Conservation (phyloP, 345 rosid species). For the Limnanthes douglasii region DNA sequence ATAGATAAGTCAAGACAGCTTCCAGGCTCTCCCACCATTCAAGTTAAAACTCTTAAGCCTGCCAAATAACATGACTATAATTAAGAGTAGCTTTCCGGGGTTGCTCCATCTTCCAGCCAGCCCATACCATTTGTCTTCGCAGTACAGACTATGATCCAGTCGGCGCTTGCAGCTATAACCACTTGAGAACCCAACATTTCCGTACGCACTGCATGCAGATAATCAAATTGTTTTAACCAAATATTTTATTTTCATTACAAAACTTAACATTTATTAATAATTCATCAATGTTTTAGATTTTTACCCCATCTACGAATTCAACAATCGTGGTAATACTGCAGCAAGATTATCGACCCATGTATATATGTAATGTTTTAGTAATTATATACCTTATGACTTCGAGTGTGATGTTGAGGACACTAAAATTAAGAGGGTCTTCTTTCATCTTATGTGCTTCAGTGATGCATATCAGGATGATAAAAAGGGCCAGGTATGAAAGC, state of each 20-base stretch:
- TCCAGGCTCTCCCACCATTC: slow-evolving; percentile 22
- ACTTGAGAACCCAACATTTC: slow-evolving; percentile 13
- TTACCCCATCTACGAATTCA: too few species aligned
- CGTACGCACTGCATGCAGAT: slow-evolving; percentile 6
- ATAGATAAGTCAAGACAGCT: too few species aligned
- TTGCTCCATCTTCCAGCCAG: slow-evolving; percentile 30
- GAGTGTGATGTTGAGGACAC: slow-evolving; percentile 9
- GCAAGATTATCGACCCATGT: not conserved
- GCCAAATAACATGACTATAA: slow-evolving; percentile 27
- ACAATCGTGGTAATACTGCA: not conserved
- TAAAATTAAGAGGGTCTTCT: slow-evolving; percentile 27
- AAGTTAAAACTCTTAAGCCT: slow-evolving; percentile 21
- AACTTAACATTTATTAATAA: too few species aligned
- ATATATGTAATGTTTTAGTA: too few species aligned
- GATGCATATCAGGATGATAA: slow-evolving; percentile 17
- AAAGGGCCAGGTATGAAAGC: slow-evolving; percentile 17
- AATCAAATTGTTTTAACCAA: not conserved
- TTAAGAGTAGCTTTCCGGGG: slow-evolving; percentile 17
- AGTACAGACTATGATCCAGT: slow-evolving; percentile 5
- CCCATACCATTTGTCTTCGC: slow-evolving; percentile 21
- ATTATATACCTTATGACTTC: slow-evolving; percentile 26
- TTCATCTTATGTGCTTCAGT: slow-evolving; percentile 17
- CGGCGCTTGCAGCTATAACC: slow-evolving; percentile 30
- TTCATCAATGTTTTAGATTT: too few species aligned
- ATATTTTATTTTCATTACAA: too few species aligned